phyloP scores from a whole-genome alignment of 2,329 filamentous ascomycete genomes.

The Coniochaeta sp. region DNA sequence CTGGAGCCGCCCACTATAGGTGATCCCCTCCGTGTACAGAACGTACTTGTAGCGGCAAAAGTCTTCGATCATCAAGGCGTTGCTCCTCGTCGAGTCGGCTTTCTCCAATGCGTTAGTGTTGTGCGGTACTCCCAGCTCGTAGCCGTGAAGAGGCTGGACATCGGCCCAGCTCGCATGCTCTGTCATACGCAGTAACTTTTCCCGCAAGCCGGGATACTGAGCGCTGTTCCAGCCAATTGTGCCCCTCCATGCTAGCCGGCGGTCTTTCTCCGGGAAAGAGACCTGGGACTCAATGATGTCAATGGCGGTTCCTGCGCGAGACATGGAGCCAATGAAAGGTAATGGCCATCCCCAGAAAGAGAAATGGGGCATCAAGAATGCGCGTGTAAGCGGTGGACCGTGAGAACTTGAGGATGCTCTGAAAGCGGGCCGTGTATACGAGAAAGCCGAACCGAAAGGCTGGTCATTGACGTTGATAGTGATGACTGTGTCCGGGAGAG shows the following conservation, averaged over 20 bases:
- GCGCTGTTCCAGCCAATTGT: slow-evolving; percentile 34
- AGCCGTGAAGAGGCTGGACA: slow-evolving; percentile 27
- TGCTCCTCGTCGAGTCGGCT: slow-evolving; percentile 10
- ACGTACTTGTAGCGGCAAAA: slow-evolving; percentile 41
- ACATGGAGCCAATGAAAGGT: slow-evolving; percentile 35
- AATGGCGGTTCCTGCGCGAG: slow-evolving; percentile 25
- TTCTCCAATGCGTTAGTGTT: neutral
- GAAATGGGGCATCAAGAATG: slow-evolving; percentile 46
- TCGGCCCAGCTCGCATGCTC: slow-evolving; percentile 32
- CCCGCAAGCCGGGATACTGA: slow-evolving; percentile 22
- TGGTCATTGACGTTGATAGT: slow-evolving; percentile 38
- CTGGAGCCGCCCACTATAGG: slow-evolving; percentile 38
- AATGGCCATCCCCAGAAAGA: slow-evolving; percentile 45
- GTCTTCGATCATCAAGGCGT: slow-evolving; percentile 34
- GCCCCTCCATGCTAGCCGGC: slow-evolving; percentile 35
- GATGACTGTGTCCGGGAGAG: slow-evolving; percentile 38
- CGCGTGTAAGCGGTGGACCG: slow-evolving; percentile 18
- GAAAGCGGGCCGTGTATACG: slow-evolving; percentile 31
- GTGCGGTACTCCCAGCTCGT: neutral
- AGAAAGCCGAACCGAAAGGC: slow-evolving; percentile 26
- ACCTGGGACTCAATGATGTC: slow-evolving; percentile 19
- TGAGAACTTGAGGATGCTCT: slow-evolving; percentile 23
- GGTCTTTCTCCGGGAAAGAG: slow-evolving; percentile 21
- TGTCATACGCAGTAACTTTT: slow-evolving; percentile 22
- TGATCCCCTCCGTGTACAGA: slow-evolving; percentile 39